Evolutionary conservation across 1,284 basidiomycete species (phyloP), one percentile per base, ranked within the genome.

Genomic region (Melampsora americana): DNA sequence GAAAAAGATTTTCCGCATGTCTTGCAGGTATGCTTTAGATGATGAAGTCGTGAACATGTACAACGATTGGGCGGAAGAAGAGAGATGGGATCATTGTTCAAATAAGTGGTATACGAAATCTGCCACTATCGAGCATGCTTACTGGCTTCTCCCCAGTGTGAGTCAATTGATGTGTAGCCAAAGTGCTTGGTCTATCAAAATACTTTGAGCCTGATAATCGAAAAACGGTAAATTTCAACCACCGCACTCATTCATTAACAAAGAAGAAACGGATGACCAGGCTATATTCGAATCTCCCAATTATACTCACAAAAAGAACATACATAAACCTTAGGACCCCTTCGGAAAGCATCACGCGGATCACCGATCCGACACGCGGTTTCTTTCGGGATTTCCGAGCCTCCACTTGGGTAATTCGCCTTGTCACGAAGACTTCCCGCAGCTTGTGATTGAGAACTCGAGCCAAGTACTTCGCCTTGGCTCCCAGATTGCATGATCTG

Each of bases 141-240:
- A 71, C 69, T 23, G 69, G 69, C 46, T 71, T 71, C 61, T 71
- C 69, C 1, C 69, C 69, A 44, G 69, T 71, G 44, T 71, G 69
- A 14, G 69, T 61, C 28, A 71, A 64, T 46, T 60, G 69, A 64
- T 71, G 69, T 46, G 69, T 71, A 18, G 69, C 61, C 18, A 71
- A 46, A 48, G 69, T 61, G 35, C 69, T 71, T 11, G 69, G 60
- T 18, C 69, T 56, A 26, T 61, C 56, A 50, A 71, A 71, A n/a
- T 46, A 28, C 26, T 71, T 71, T 20, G 60, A 56, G 42, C 69
- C 69, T 71, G 50, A n/a, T 11, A 26, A 62, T 53, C 28, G n/a
- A 61, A 60, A 44, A 12, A 26, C 2, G 23, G 16, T 23, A 28
- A 35, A 6, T 6, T 6, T 23, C 30, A 62, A 62, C 23, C 5